These are phyloP conservation scores for Aspergillus pseudoviridinutans DNA, from an alignment of 2,329 filamentous ascomycete genomes.

Conservation along the genomic window DNA sequence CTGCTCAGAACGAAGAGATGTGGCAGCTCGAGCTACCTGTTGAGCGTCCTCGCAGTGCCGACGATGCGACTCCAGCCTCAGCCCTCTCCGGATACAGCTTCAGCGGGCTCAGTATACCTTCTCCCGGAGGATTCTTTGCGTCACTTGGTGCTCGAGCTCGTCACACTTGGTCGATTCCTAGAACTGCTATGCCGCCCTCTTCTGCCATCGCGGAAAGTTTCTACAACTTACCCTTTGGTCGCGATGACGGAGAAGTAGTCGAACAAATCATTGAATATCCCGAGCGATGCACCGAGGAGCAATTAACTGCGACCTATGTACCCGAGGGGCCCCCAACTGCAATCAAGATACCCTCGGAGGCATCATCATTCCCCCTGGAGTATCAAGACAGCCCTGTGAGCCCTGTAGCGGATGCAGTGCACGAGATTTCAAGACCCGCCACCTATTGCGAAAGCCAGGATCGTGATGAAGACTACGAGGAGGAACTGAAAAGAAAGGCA, in stretches of 20 bases:
- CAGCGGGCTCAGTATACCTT: conserved; percentile 81
- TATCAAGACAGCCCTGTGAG: conserved; percentile 26
- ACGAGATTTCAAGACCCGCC: conserved; percentile 59
- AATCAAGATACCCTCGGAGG: conserved; percentile 47
- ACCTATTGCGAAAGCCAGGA: conserved; percentile 54
- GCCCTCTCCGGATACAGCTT: conserved; percentile 65
- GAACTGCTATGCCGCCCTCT: conserved; percentile 61
- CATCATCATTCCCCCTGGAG: conserved; percentile 22
- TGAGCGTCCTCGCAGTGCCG: conserved; percentile 43
- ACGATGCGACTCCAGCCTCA: conserved; percentile 48
- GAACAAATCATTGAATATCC: conserved; percentile 65
- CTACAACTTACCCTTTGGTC: conserved; percentile 77
- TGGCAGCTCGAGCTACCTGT: conserved; percentile 55
- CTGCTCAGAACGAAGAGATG: conserved; percentile 57
- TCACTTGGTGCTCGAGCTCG: conserved; percentile 71
- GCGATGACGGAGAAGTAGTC: conserved; percentile 47
- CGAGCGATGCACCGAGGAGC: conserved; percentile 36
- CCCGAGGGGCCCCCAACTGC: conserved; percentile 34
- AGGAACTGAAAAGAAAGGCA: conserved; percentile 67
- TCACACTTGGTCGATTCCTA: conserved; percentile 73
- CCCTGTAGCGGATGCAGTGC: conserved; percentile 21
- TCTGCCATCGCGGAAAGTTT: conserved; percentile 91
- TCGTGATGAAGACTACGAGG: conserved; percentile 71
- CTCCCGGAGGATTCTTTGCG: conserved; percentile 87
- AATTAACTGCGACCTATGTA: conserved; percentile 32